These are phyloP conservation scores for Phytopythium litorale DNA, from an alignment of 352 stramenopile species.

Conservation along the genomic window DNA sequence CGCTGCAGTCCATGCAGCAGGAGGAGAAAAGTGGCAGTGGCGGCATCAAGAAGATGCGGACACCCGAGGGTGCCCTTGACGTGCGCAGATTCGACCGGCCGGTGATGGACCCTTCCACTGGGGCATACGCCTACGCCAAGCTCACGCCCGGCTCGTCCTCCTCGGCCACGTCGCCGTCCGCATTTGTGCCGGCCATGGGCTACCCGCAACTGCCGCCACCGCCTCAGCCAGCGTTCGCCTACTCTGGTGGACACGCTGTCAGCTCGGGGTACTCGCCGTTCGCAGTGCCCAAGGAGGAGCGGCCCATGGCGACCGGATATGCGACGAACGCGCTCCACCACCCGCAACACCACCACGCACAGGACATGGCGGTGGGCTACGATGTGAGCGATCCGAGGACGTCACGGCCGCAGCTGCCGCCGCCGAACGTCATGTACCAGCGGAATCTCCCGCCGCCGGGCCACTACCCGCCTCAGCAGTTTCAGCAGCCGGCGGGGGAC, in stretches of 20 bases:
- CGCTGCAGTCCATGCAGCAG: not conserved
- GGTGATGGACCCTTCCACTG: conserved; percentile 16
- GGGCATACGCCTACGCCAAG: conserved; percentile 19
- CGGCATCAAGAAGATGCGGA: conserved; percentile 47
- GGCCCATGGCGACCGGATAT: conserved; percentile 1
- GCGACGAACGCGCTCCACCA: not conserved
- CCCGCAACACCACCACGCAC: not conserved
- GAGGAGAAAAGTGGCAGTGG: conserved; percentile 2
- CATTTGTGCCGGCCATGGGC: not conserved
- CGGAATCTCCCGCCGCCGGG: not conserved
- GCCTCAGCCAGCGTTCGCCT: conserved; percentile 13
- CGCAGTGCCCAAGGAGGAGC: conserved; percentile 9
- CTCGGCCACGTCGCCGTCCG: conserved; percentile 4
- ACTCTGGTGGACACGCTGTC: not conserved
- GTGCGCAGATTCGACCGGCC: conserved; percentile 21
- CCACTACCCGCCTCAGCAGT: conserved; percentile 4
- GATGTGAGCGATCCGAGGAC: conserved; percentile 13
- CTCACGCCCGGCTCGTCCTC: conserved; percentile 9
- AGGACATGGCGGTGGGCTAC: not conserved
- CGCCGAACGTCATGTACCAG: conserved; percentile 3
- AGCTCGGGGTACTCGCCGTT: conserved; percentile 2
- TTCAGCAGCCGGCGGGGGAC: not conserved
- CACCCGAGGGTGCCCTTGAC: conserved; percentile 27
- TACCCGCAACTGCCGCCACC: conserved; percentile 27
- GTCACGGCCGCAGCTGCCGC: conserved; percentile 12